Base-by-base conservation (phyloP, 257 asterid species). In the Rehmannia glutinosa region DNA sequence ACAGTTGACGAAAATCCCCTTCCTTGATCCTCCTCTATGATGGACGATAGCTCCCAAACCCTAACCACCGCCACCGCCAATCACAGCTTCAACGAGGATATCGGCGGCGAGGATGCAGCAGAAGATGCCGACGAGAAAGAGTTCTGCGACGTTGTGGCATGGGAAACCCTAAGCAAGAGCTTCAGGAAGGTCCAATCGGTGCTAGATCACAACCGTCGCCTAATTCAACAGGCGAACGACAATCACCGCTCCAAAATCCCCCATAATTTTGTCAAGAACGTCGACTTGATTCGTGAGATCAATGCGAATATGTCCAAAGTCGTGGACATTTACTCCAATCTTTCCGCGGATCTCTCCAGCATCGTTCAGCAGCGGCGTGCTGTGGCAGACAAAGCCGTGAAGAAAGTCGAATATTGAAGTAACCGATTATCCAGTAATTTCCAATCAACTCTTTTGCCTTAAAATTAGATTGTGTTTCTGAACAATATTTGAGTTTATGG, bases 191-290 rank as follows among this genome's bases (percentile, higher is more conserved):
- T 78, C 13, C 88, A 90, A 38, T 80, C 77, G 16, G 66, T 85
- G 74, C 70, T 87, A 52, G 94, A 86, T 72, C 87, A 50, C 72
- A 90, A 90, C 57, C 81, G 93, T 36, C 64, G 56, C 32, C 59
- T 90, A 15, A 87, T 90, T 71, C 87, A 83, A 25, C 94, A 81
- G 65, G 97, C 80, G 23, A 84, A 90, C 64, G 81, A 87, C 46
- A 86, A 90, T 76, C 96, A 87, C 42, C 77, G 68, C 8, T 82
- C 96, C 3, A 87, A 76, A 67, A 28, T 79, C 45, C 90, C 86
- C 19, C 72, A 73, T 1, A 84, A 84, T 69, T 6, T 90, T 76
- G 90, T 70, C 55, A 78, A 74, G 58, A 90, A 84, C 8, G 92
- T 87, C 11, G 71, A 73, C 25, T 70, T 90, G 64, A 87, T 90